These are phyloP conservation scores for Zizania latifolia DNA, from an alignment of 176 grass and related monocot genomes.

Conservation along the genomic window DNA sequence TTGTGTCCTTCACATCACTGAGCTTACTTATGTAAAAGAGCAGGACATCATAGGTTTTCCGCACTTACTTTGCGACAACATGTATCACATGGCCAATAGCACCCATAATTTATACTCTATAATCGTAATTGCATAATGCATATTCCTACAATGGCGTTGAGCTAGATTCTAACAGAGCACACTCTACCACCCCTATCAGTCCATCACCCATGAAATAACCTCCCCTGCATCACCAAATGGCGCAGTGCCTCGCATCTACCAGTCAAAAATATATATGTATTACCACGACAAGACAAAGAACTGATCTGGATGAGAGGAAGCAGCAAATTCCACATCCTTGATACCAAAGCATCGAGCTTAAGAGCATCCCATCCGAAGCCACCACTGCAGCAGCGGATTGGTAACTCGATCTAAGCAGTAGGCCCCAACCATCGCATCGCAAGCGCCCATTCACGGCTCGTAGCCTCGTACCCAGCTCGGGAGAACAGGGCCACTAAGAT, in stretches of 20 bases:
- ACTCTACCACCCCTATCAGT: not conserved
- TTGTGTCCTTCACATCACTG: not conserved
- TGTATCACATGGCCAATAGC: not conserved
- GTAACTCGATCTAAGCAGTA: conserved; percentile 35
- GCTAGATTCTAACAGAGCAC: not conserved
- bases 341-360: conserved; percentile 18
- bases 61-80: not conserved
- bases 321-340: not conserved
- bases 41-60: not conserved
- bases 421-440: not conserved
- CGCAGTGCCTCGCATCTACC: not conserved
- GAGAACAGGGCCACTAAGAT: conserved; percentile 34
- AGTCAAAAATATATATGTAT: conserved; percentile 3
- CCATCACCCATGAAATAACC: not conserved
- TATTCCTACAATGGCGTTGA: not conserved
- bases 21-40: conserved; percentile 5
- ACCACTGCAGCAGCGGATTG: not conserved
- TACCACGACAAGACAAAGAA: not conserved
- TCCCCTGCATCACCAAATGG: conserved; percentile 1
- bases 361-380: conserved; percentile 6
- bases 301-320: conserved; percentile 22
- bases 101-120: not conserved
- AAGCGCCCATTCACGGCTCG: conserved; percentile 14
- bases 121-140: not conserved
- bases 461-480: not conserved